Percentiles rank a stretch among this genome's conserved stretches.
Evolutionary conservation across 163 green algal genomes (phyloP).

Genomic region (Coccomyxa subellipsoidea): DNA sequence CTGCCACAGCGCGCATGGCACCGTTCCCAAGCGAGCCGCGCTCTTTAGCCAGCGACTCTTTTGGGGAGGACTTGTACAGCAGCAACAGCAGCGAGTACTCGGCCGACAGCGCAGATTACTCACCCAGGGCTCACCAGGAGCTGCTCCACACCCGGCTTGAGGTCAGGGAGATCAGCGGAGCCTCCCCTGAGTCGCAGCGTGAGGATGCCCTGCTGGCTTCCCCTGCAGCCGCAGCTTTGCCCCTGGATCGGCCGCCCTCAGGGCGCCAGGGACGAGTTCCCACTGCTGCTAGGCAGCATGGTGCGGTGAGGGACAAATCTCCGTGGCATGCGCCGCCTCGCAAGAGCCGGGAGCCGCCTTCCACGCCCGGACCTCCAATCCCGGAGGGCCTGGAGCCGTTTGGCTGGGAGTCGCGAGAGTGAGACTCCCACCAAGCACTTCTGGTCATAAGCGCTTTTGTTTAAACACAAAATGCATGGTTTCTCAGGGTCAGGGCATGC

Average conservation of each 20-base stretch:
- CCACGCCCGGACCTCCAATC: background rate
- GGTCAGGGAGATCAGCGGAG: background rate
- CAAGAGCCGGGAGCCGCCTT: background rate
- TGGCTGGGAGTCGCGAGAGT: background rate
- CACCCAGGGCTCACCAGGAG: background rate
- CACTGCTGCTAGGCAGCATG: background rate
- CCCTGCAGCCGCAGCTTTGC: too few relatives aligned
- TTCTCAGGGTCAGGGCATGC: background rate
- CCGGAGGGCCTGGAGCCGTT: background rate
- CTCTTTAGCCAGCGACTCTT: background rate
- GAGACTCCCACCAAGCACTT: background rate
- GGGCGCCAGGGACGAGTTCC: background rate
- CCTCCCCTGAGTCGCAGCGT: background rate
- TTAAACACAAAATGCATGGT: background rate
- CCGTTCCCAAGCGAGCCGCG: too few relatives aligned
- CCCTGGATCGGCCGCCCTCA: background rate
- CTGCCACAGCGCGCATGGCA: background rate
- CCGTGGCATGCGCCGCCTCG: too few relatives aligned
- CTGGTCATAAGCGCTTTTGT: background rate
- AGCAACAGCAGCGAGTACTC: background rate
- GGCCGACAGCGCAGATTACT: background rate
- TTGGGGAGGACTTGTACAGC: background rate
- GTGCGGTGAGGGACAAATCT: background rate
- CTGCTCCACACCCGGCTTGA: background rate
- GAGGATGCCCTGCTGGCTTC: background rate